phyloP scores from a whole-genome alignment of 1,139 yeast species.

The Kodamaea derodonti region DNA sequence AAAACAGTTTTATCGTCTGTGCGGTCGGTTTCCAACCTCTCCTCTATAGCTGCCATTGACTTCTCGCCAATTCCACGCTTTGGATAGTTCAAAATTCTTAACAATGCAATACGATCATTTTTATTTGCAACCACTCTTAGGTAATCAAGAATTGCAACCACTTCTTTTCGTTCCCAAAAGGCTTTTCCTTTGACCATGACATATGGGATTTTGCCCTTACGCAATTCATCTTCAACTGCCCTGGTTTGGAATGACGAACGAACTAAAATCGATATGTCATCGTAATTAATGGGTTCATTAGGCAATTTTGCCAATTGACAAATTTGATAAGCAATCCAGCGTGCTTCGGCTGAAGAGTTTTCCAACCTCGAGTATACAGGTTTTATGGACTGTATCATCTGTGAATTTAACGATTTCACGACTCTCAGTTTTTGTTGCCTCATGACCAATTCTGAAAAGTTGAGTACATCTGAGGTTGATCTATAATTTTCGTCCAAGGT shows the following conservation, averaged over 20 bases:
- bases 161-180: slow-evolving; percentile 78
- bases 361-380: slow-evolving; percentile 45
- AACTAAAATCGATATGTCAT: slow-evolving; percentile 69
- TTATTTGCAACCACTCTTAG: slow-evolving; percentile 57
- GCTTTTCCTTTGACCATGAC: slow-evolving; percentile 65
- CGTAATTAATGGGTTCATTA: slow-evolving; percentile 28
- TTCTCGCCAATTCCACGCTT: slow-evolving; percentile 70
- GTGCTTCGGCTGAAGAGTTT: slow-evolving; percentile 51
- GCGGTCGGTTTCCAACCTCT: slow-evolving; percentile 6
- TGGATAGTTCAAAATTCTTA: slow-evolving; percentile 57
- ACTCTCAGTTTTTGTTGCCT: slow-evolving; percentile 50
- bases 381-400: slow-evolving; percentile 32
- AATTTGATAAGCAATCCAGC: slow-evolving; percentile 56
- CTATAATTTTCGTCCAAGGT: slow-evolving; percentile 71
- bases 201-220: slow-evolving; percentile 57
- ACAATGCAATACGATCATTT: slow-evolving; percentile 55
- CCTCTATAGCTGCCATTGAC: slow-evolving; percentile 39
- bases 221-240: slow-evolving; percentile 59
- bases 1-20: background rate
- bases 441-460: slow-evolving; percentile 66
- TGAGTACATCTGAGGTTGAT: slow-evolving; percentile 66
- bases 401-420: slow-evolving; percentile 45
- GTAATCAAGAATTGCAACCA: slow-evolving; percentile 58
- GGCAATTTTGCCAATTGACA: slow-evolving; percentile 40
- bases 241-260: slow-evolving; percentile 59